These are phyloP conservation scores for Saccharomyces hybrid DNA, from an alignment of 1,139 yeast species.

Conservation along the genomic window DNA sequence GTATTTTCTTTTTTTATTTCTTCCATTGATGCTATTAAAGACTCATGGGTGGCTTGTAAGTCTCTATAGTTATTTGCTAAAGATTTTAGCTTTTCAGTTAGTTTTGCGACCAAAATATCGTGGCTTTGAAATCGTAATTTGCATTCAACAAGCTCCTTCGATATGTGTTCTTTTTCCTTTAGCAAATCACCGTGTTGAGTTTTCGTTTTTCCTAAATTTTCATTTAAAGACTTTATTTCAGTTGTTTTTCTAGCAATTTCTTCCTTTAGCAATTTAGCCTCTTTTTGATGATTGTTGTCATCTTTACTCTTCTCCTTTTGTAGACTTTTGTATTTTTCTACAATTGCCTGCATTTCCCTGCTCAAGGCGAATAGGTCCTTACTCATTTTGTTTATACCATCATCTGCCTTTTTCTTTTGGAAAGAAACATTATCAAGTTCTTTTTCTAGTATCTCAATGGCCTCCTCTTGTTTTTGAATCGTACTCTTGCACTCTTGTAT, in stretches of 20 bases:
- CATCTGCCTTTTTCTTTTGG: constrained; percentile 66
- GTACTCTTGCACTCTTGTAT: constrained; percentile 7
- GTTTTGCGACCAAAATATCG: constrained; percentile 29
- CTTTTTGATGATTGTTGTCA: constrained; percentile 28
- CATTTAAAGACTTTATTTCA: constrained; percentile 10
- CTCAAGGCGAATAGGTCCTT: constrained; percentile 66
- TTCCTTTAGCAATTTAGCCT: constrained; percentile 14
- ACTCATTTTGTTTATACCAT: constrained; percentile 86
- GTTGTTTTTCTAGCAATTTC: constrained; percentile 17
- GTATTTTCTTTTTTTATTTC: constrained; percentile 4
- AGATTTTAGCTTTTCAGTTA: constrained; percentile 35
- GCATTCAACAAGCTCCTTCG: constrained; percentile 25
- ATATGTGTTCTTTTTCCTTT: constrained; percentile 12
- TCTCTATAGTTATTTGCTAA: constrained; percentile 30
- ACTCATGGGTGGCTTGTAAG: constrained; percentile 23
- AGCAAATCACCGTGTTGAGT: neutral
- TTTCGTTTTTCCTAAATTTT: constrained; percentile 8
- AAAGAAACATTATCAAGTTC: constrained; percentile 15
- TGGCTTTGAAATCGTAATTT: constrained; percentile 24
- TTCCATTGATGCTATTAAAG: constrained; percentile 13
- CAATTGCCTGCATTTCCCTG: constrained; percentile 50
- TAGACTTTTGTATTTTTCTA: constrained; percentile 37
- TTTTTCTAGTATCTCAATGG: constrained; percentile 10
- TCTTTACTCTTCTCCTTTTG: constrained; percentile 36
- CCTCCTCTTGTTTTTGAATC: constrained; percentile 9